These are phyloP conservation scores for Fraxinus quadrangulata DNA, from an alignment of 257 asterid species.

Conservation along the genomic window DNA sequence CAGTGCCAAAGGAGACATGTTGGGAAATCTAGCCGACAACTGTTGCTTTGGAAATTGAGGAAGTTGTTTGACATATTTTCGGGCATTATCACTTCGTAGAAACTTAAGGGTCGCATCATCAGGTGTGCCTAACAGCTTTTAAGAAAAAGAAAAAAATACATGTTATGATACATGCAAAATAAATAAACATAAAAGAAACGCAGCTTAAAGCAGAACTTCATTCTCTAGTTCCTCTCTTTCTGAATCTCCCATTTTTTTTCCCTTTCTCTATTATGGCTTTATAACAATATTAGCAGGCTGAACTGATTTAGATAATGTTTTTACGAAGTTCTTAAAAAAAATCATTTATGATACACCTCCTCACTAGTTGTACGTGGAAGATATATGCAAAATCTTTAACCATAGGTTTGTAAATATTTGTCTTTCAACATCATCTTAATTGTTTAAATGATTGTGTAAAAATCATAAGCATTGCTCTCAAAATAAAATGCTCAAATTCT, in stretches of 20 bases:
- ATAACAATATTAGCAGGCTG: neutral
- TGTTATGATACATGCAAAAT: slow-evolving; percentile 14
- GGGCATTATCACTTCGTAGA: slow-evolving; percentile 71
- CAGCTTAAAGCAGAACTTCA: no score
- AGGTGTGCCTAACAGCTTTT: slow-evolving; percentile 80
- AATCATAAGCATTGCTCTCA: neutral
- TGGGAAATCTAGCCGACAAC: slow-evolving; percentile 65
- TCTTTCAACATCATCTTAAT: slow-evolving; percentile 2
- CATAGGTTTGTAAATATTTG: neutral
- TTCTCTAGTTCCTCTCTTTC: no score
- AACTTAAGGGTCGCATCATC: slow-evolving; percentile 73
- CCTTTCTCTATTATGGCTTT: neutral
- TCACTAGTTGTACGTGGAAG: neutral
- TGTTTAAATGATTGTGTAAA: slow-evolving; percentile 5
- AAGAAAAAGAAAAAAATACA: slow-evolving; percentile 22
- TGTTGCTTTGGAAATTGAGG: slow-evolving; percentile 70
- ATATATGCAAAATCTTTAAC: neutral
- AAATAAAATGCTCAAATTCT: neutral
- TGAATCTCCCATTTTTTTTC: neutral
- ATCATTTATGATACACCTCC: neutral
- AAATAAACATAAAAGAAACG: neutral
- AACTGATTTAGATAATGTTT: neutral
- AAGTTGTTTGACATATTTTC: slow-evolving; percentile 68
- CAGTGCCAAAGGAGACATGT: slow-evolving; percentile 66
- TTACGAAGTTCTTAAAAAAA: no score